phyloP scores from a whole-genome alignment of 495 filamentous ascomycete genomes.

The Xylaria longipes region DNA sequence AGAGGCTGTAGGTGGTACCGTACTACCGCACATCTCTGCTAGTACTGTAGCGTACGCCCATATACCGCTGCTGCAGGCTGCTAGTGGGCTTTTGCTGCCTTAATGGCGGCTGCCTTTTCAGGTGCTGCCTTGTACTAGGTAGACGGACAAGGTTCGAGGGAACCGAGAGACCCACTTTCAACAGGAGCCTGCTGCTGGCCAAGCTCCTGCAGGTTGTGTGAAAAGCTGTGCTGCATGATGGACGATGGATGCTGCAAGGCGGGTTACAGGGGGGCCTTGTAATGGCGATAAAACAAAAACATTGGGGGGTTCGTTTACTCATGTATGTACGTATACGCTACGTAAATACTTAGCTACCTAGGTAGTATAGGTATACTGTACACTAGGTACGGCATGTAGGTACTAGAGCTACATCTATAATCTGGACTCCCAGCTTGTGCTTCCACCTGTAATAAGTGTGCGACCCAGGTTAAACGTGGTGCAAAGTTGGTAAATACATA shows the following conservation, averaged over 20 bases:
- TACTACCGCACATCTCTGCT: constrained; percentile 4
- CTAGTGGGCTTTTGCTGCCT: constrained; percentile 10
- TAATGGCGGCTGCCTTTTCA: background rate
- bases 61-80: constrained; percentile 10
- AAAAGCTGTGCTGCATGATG: constrained; percentile 16
- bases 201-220: constrained; percentile 11
- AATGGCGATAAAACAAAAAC: background rate
- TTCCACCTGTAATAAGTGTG: background rate
- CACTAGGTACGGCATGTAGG: background rate
- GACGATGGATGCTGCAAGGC: constrained; percentile 10
- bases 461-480: too few species aligned
- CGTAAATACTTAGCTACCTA: too few species aligned
- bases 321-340: background rate
- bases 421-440: background rate
- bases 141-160: constrained; percentile 11
- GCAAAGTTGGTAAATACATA: too few species aligned
- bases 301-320: background rate
- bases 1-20: background rate
- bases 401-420: background rate
- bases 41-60: background rate
- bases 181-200: constrained; percentile 7
- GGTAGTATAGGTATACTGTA: background rate
- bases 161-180: constrained; percentile 4
- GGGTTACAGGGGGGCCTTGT: constrained; percentile 7
- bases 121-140: background rate